These are phyloP conservation scores for Xylaria arbuscula DNA, from an alignment of 2,329 filamentous ascomycete genomes.

Conservation along the genomic window DNA sequence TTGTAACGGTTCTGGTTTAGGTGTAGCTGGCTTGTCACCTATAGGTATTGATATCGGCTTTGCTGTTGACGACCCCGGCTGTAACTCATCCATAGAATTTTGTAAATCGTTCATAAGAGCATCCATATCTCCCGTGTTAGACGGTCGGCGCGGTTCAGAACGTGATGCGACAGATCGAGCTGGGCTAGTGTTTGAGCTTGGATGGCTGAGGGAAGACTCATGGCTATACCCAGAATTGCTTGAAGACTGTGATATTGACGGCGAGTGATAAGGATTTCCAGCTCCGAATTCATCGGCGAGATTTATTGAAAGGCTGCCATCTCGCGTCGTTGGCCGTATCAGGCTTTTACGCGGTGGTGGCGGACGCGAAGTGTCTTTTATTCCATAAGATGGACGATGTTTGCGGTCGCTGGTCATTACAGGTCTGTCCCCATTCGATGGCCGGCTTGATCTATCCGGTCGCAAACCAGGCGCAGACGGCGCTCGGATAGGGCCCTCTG, in stretches of 20 bases:
- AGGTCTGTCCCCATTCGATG: constrained; percentile 42
- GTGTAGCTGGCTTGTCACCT: constrained; percentile 22
- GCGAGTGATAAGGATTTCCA: constrained; percentile 72
- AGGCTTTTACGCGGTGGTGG: constrained; percentile 65
- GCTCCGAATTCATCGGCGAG: constrained; percentile 69
- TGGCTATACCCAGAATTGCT: constrained; percentile 70
- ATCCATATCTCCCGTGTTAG: constrained; percentile 58
- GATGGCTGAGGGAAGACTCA: constrained; percentile 59
- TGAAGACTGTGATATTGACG: constrained; percentile 73
- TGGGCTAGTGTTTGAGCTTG: constrained; percentile 71
- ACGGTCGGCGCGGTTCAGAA: constrained; percentile 52
- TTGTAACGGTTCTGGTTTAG: constrained; percentile 37
- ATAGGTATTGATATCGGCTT: constrained; percentile 38
- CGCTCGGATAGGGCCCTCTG: constrained; percentile 57
- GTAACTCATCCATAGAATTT: constrained; percentile 59
- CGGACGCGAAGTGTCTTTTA: constrained; percentile 61
- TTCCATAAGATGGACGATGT: constrained; percentile 57
- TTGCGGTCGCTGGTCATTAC: constrained; percentile 44
- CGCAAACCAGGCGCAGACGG: constrained; percentile 61
- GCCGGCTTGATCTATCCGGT: constrained; percentile 52
- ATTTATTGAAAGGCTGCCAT: constrained; percentile 61
- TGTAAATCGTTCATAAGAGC: constrained; percentile 66
- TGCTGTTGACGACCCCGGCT: constrained; percentile 48
- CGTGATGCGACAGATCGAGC: constrained; percentile 56
- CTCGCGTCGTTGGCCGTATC: constrained; percentile 56